Percentiles rank a stretch among this genome's conserved stretches.
phyloP scores from a whole-genome alignment of 148 eudicot genomes.

The Vaccinium corymbosum region DNA sequence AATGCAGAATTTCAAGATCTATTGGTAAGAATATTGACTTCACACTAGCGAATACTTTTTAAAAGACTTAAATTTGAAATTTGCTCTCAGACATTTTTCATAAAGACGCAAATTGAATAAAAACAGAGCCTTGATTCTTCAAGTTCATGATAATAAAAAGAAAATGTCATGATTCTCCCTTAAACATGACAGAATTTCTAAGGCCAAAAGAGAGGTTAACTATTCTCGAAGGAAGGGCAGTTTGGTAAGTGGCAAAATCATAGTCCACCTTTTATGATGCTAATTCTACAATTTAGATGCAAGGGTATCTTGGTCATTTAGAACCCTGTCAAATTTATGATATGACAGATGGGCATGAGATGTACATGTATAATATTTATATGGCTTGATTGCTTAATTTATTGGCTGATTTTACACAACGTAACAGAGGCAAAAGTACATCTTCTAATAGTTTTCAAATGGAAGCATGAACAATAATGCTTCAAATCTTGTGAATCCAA shows the following conservation, averaged over 20 bases:
- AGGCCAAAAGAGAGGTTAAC: too few species aligned
- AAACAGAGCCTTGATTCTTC: too few species aligned
- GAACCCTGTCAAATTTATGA: slow-evolving; percentile 4
- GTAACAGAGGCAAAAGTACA: background rate
- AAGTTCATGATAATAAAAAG: too few species aligned
- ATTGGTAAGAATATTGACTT: too few species aligned
- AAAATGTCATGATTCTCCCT: too few species aligned
- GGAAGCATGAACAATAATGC: background rate
- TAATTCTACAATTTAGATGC: background rate
- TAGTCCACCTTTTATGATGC: background rate
- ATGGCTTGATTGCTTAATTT: background rate
- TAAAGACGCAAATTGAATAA: too few species aligned
- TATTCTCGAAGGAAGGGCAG: background rate
- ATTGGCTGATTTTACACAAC: background rate
- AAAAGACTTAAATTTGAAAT: too few species aligned
- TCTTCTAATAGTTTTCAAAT: background rate
- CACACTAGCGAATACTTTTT: too few species aligned
- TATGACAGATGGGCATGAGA: slow-evolving; percentile 14
- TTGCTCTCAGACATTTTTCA: too few species aligned
- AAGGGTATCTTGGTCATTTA: slow-evolving; percentile 3
- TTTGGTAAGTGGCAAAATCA: background rate
- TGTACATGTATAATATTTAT: background rate
- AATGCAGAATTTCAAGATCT: too few species aligned
- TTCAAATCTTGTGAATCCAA: background rate
- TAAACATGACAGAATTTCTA: too few species aligned